phyloP scores from a whole-genome alignment of 306 rosid genomes.

The Begonia masoniana region DNA sequence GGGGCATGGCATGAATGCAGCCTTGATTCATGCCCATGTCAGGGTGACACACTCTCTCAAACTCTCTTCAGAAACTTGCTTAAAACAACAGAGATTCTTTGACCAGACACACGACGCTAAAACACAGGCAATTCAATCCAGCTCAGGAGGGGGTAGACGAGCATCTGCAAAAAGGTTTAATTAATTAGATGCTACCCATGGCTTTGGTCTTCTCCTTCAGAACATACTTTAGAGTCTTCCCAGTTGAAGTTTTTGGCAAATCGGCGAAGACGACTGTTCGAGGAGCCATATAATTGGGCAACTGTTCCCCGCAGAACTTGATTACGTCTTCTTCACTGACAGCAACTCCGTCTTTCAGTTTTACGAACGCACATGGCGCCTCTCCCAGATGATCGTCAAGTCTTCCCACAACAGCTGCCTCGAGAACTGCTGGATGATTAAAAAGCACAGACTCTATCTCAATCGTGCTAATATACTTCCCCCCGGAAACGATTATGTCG shows the following conservation, averaged over 20 bases:
- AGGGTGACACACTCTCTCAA: no score
- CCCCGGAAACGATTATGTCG: constrained; percentile 89
- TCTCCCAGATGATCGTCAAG: constrained; percentile 87
- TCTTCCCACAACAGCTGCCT: constrained; percentile 72
- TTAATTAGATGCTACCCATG: constrained; percentile 43
- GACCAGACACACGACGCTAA: no score
- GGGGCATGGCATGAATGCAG: no score
- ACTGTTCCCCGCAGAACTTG: constrained; percentile 30
- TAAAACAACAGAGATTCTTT: no score
- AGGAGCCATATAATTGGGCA: constrained; percentile 81
- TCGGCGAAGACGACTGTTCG: constrained; percentile 50
- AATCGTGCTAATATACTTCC: constrained; percentile 75
- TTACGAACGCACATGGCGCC: constrained; percentile 83
- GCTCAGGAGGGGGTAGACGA: no score
- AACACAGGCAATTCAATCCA: no score
- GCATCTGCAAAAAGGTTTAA: no score
- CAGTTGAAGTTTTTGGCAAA: constrained; percentile 80
- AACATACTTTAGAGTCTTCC: constrained; percentile 62
- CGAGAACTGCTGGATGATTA: constrained; percentile 59
- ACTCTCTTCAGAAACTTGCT: no score
- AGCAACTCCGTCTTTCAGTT: constrained; percentile 44
- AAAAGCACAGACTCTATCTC: constrained; percentile 68
- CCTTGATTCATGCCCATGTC: no score
- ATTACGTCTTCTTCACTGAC: constrained; percentile 45
- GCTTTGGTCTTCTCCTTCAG: constrained; percentile 55